These are phyloP conservation scores for Polymyxa betae DNA, from an alignment of 208 protist species.

Conservation along the genomic window DNA sequence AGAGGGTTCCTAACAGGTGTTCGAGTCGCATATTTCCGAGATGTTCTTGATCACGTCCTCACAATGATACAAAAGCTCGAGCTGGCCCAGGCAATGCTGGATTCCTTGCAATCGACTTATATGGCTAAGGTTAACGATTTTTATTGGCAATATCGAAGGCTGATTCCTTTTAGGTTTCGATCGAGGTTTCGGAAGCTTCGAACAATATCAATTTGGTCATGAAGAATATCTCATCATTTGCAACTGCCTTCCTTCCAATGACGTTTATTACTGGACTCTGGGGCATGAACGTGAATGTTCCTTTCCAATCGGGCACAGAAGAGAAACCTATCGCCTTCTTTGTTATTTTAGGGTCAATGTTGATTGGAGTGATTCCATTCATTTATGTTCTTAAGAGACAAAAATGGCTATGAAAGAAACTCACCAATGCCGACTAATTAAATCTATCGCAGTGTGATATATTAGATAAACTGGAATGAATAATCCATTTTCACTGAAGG, in stretches of 20 bases:
- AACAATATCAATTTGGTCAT: slow-evolving; percentile 50
- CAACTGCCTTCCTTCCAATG: slow-evolving; percentile 4
- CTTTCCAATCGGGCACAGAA: not conserved
- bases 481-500: no score
- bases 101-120: slow-evolving; percentile 25
- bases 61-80: slow-evolving; percentile 49
- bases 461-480: no score
- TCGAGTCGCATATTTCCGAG: slow-evolving; percentile 35
- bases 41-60: slow-evolving; percentile 37
- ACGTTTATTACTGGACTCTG: slow-evolving; percentile 32
- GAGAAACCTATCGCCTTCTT: slow-evolving; percentile 10
- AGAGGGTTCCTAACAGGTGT: slow-evolving; percentile 12
- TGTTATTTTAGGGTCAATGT: not conserved
- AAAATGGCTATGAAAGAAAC: not conserved
- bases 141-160: not conserved
- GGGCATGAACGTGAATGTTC: slow-evolving; percentile 44
- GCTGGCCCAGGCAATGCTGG: not conserved
- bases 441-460: no score
- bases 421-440: not conserved
- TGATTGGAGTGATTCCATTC: not conserved
- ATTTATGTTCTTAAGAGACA: not conserved
- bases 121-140: not conserved
- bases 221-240: slow-evolving; percentile 38
- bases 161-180: not conserved
- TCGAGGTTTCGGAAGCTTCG: slow-evolving; percentile 23